Base-by-base conservation (phyloP, 129 eudicot species). In the Flaveria robusta region DNA sequence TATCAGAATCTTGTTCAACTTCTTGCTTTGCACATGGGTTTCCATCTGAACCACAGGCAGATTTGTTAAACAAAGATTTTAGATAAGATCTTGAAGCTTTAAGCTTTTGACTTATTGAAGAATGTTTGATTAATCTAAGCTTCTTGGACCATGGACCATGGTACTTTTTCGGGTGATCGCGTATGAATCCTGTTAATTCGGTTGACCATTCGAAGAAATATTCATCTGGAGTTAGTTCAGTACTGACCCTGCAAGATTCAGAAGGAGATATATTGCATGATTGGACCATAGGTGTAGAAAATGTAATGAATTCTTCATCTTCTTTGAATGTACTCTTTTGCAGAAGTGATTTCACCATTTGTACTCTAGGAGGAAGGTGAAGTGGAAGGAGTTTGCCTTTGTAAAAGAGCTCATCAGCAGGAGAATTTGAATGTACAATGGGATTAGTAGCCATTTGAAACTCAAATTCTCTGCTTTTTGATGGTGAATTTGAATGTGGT, bases 351-450 rank as follows among this genome's bases (percentile, higher is more conserved):
- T 84, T 77, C 19, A 89, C 89, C 88, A 90, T 88, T 68, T 85
- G 87, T 52, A 71, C 74, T 46, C 95, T 79, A 6, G 93, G 93
- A 42, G 89, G 96, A 83, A 87, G 96, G 83, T 88, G 87, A 75
- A 92, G 96, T 47, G 96, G 98, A 31, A 92, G 92, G 77, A 92
- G 96, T 58, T 86, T 90, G 76, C 98, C 98, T 52, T 88, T 88
- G 86, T 88, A 90, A 72, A 92, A 92, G 66, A 92, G 98, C 49
- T 92, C 96, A 76, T 92, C 98, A 37, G 96, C 98, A 2, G 96
- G 90, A 64, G 87, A 87, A 64, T 75, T 41, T 81, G 77, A 68
- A 59, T 75, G 75, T 71, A 52, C 52, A 74, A 14, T 66, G 24
- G 83, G 41, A 24, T 81, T 5, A 63, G 43, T 45, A 12, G 79